Conservation (phyloP, 2,329 filamentous ascomycete species). For the Fusarium verrucosum region DNA sequence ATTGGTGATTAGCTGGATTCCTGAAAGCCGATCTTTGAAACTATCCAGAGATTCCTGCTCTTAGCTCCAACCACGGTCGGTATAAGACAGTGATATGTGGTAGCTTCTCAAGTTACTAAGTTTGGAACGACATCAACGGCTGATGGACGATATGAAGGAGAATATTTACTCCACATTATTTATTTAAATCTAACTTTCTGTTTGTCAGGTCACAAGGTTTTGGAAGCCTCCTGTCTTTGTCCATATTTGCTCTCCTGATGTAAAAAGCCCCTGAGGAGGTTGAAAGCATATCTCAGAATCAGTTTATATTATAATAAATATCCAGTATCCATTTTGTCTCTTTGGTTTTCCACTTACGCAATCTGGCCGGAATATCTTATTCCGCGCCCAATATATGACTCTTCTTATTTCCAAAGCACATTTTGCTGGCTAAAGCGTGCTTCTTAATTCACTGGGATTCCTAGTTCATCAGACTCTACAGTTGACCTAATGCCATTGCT, state of each 20-base stretch:
- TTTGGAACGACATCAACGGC: constrained; percentile 21
- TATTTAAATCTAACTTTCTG: not conserved
- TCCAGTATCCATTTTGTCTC: not conserved
- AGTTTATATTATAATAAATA: not conserved
- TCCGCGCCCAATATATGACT: no score
- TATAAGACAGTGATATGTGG: not conserved
- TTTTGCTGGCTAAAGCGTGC: rapidly evolving
- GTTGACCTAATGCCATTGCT: constrained; percentile 6
- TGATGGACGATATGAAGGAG: not conserved
- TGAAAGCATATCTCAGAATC: not conserved
- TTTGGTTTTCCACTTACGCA: not conserved
- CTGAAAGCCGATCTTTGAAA: not conserved
- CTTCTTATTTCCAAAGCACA: rapidly evolving
- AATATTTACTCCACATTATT: not conserved
- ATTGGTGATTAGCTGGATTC: not conserved
- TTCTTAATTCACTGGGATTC: no score
- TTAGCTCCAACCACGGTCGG: not conserved
- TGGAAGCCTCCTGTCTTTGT: not conserved
- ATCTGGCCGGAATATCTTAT: rapidly evolving
- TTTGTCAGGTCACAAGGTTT: not conserved
- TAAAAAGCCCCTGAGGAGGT: not conserved
- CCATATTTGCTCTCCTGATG: not conserved
- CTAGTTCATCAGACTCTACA: no score
- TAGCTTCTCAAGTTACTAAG: not conserved
- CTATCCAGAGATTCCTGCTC: not conserved